phyloP scores from a whole-genome alignment of 2,329 filamentous ascomycete species.

The Fusarium sambucinum region DNA sequence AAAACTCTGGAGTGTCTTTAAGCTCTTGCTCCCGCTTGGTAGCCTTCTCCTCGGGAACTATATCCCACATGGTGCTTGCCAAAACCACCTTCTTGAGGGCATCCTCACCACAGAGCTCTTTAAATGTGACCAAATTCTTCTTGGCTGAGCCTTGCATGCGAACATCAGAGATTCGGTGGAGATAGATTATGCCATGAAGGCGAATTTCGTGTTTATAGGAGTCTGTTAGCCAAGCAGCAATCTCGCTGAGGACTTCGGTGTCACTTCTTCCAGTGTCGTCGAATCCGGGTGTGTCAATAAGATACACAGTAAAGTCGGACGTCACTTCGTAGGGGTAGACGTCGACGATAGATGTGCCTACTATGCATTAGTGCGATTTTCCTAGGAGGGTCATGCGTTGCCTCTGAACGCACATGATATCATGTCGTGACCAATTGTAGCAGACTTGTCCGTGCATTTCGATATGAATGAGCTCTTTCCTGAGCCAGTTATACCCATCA shows the following conservation, averaged over 20 bases:
- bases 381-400: no score
- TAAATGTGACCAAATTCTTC: conserved; percentile 23
- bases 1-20: conserved; percentile 14
- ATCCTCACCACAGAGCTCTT: conserved; percentile 22
- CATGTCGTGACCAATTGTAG: neutral
- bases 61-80: conserved; percentile 29
- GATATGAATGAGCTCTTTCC: conserved; percentile 32
- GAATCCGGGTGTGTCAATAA: conserved; percentile 60
- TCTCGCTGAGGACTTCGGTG: conserved; percentile 55
- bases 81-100: conserved; percentile 16
- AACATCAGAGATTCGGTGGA: conserved; percentile 27
- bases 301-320: conserved; percentile 21
- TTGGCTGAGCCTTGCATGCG: conserved; percentile 33
- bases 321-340: conserved; percentile 16
- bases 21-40: conserved; percentile 14
- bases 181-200: conserved; percentile 35
- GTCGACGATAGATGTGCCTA: conserved; percentile 19
- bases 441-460: neutral
- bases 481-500: conserved; percentile 28
- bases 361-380: neutral
- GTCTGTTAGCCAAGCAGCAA: conserved; percentile 51
- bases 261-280: conserved; percentile 57
- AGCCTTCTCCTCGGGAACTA: neutral
- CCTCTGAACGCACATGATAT: neutral
- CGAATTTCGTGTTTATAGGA: conserved; percentile 39